Conservation (phyloP, 768 basidiomycete species). For the Candolleomyces aberdarensis region DNA sequence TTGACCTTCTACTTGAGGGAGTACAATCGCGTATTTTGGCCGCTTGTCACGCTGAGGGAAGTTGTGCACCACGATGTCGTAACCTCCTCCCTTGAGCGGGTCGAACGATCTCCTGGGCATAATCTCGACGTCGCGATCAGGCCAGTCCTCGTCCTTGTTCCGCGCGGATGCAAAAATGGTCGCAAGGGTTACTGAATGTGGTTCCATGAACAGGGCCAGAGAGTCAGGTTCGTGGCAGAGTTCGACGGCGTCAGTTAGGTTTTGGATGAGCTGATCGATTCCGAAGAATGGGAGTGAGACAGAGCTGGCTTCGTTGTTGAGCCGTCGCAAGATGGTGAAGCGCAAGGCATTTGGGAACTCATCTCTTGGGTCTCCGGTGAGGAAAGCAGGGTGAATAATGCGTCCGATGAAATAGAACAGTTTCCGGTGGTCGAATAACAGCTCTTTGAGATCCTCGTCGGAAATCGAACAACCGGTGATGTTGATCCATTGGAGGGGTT, state of each 20-base stretch:
- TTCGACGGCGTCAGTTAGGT: background rate
- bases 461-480: background rate
- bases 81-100: too few relatives aligned
- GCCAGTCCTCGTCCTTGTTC: background rate
- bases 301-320: background rate
- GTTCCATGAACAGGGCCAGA: background rate
- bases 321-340: background rate
- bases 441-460: background rate
- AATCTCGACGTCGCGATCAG: background rate
- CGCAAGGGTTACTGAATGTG: background rate
- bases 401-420: background rate
- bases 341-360: background rate
- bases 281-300: background rate
- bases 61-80: too few relatives aligned
- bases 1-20: background rate
- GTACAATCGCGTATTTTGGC: background rate
- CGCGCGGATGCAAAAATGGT: background rate
- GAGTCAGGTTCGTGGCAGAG: background rate
- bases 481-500: background rate
- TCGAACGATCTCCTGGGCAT: background rate
- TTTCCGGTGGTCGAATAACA: background rate
- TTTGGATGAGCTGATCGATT: background rate
- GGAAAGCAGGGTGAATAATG: background rate
- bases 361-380: background rate
- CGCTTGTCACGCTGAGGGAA: background rate